Evolutionary conservation across 495 filamentous ascomycete genomes (phyloP), one percentile per base, ranked within the genome.

Genomic region (Cercophora samala): DNA sequence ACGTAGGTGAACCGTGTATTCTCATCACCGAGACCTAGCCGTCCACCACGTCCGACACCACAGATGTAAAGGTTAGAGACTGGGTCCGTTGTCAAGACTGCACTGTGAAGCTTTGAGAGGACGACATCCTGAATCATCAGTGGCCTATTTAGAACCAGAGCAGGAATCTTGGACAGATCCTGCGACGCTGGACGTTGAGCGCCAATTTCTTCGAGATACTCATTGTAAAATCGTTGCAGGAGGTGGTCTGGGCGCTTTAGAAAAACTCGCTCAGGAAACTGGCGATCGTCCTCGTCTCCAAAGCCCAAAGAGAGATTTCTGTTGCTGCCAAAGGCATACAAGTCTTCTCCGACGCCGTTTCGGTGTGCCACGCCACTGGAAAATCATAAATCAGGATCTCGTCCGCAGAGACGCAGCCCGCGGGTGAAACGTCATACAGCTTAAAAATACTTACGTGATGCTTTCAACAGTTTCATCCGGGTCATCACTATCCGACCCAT

Each of bases 321-420:
- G 76, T 97, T 98, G 75, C 92, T 97, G 21, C 95, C 95, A 74
- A 97, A 95, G 0, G 91, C 89, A 70, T 90, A 99, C 0, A 97
- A 77, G 72, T 99, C 95, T 73, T 97, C 93, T 17, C 91, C 93
- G 22, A 73, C 42, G 4, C 58, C 66, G 6, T 32, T 58, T 42
- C 46, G 56, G 56, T 24, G 21, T 25, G 29, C 58, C 25, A 37
- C 23, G 17, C 32, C 54, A 32, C 66, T 67, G 51, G 60, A 63
- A 64, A 59, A 59, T 24, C 52, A 15, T 23, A 37, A 58, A 32
- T 51, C 60, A 69, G 65, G 62, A 32, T 42, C 21, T 46, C 55
- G 15, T 54, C 62, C 32, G n/a, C 11, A 53, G 19, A 68, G 1
- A 18, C 17, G 15, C 46, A 5, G 21, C 22, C 4, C 52, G 52